Conservation (phyloP, 805 yeast genomes). For the Barnettozyma sucrosica region DNA sequence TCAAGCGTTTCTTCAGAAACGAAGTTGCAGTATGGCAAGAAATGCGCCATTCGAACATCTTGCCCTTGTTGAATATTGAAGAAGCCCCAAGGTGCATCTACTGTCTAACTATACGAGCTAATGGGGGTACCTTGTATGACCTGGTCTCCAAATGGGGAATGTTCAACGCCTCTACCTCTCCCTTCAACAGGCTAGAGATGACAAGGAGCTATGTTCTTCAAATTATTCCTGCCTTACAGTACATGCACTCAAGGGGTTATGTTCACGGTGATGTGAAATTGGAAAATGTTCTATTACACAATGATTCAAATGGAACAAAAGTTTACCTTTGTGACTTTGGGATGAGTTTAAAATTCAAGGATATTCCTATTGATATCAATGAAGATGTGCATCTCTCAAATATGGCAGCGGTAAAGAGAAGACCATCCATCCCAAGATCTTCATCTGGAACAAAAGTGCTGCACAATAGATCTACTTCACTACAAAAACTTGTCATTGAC, state of each 20-base stretch:
- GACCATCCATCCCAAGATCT: slow-evolving; percentile 32
- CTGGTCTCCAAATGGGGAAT: slow-evolving; percentile 64
- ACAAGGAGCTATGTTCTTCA: slow-evolving; percentile 42
- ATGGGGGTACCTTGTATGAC: slow-evolving; percentile 80
- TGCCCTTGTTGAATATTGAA: slow-evolving; percentile 55
- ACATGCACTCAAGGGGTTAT: slow-evolving; percentile 58
- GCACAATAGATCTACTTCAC: slow-evolving; percentile 8
- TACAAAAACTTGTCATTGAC: slow-evolving; percentile 24
- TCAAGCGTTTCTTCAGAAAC: slow-evolving; percentile 53
- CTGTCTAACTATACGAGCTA: slow-evolving; percentile 61
- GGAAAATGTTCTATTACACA: slow-evolving; percentile 61
- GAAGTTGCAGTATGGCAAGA: slow-evolving; percentile 76
- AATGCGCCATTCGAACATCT: slow-evolving; percentile 56
- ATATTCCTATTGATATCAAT: slow-evolving; percentile 6
- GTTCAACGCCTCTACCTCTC: slow-evolving; percentile 26
- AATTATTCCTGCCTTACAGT: slow-evolving; percentile 53
- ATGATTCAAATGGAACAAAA: slow-evolving; percentile 28
- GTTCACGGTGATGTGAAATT: slow-evolving; percentile 77
- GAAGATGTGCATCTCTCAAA: slow-evolving; percentile 19
- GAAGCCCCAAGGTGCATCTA: slow-evolving; percentile 61
- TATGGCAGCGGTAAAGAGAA: slow-evolving; percentile 14
- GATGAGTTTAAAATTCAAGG: slow-evolving; percentile 44
- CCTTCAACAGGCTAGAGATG: slow-evolving; percentile 29
- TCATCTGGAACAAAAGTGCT: slow-evolving; percentile 23
- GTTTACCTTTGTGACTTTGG: slow-evolving; percentile 85